Percentiles rank a stretch among this genome's conserved stretches.
Conservation (phyloP, 441 rosid genomes). For the Codiaeum variegatum region DNA sequence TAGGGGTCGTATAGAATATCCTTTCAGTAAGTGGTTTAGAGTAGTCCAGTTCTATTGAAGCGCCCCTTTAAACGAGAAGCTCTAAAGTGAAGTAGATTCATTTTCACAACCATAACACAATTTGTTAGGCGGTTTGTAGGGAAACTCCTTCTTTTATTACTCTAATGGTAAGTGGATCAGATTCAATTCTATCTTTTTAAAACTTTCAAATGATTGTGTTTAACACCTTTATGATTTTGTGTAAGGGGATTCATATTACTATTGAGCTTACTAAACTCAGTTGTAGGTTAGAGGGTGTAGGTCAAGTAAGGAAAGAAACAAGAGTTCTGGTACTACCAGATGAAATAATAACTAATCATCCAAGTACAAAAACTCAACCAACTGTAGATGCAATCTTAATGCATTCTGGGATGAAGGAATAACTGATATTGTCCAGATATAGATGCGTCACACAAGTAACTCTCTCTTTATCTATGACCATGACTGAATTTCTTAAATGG, state of each 20-base stretch:
- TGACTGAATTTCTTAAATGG: no score
- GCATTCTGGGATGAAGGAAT: no score
- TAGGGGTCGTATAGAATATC: no score
- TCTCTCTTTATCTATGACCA: no score
- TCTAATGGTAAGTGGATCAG: background rate
- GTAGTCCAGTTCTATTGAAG: background rate
- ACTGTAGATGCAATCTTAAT: no score
- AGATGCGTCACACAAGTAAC: no score
- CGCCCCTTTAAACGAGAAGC: background rate
- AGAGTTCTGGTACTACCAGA: background rate
- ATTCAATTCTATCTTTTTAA: background rate
- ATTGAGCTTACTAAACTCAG: background rate
- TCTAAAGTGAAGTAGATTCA: background rate
- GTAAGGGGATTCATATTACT: background rate
- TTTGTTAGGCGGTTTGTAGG: background rate
- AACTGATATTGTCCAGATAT: no score
- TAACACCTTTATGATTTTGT: background rate
- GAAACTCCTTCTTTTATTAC: background rate
- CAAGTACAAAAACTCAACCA: no score
- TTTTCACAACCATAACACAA: background rate
- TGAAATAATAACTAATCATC: no score
- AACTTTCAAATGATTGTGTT: background rate
- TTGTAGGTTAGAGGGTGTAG: background rate
- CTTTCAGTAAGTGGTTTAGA: no score
- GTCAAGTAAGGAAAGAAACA: background rate